A percentile compares a stretch with the other conserved stretches of the same genome.
These are phyloP conservation scores for Botrytis galanthina DNA, from an alignment of 2,329 filamentous ascomycete species.

Conservation along the genomic window DNA sequence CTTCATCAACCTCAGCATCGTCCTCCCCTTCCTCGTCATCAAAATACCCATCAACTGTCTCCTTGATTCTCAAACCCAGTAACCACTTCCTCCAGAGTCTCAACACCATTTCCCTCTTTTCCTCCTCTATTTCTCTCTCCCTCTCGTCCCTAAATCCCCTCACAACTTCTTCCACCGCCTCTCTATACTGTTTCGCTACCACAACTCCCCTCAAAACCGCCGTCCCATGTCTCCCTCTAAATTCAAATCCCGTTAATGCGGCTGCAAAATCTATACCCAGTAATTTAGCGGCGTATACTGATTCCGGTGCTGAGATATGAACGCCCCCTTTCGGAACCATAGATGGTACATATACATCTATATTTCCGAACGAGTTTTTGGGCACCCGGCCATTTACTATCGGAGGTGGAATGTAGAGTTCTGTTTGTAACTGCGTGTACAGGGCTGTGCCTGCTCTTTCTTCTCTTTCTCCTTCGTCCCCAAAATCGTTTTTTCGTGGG, in stretches of 20 bases:
- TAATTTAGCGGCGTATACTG: slow-evolving; percentile 68
- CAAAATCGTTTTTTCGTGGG: slow-evolving; percentile 41
- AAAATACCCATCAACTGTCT: slow-evolving; percentile 36
- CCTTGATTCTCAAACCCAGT: slow-evolving; percentile 60
- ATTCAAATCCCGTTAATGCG: slow-evolving; percentile 86
- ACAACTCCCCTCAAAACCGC: slow-evolving; percentile 78
- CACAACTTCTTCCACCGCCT: slow-evolving; percentile 70
- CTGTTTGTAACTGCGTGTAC: slow-evolving; percentile 64
- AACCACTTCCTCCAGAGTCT: slow-evolving; percentile 74
- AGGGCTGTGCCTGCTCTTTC: slow-evolving; percentile 55
- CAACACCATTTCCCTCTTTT: slow-evolving; percentile 59
- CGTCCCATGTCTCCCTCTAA: slow-evolving; percentile 81
- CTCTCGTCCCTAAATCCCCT: slow-evolving; percentile 65
- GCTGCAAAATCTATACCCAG: slow-evolving; percentile 83
- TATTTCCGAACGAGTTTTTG: slow-evolving; percentile 90
- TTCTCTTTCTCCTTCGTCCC: slow-evolving; percentile 43
- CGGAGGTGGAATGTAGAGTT: slow-evolving; percentile 71
- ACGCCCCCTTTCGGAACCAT: slow-evolving; percentile 85
- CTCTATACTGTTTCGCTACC: slow-evolving; percentile 67
- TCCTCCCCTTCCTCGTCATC: slow-evolving; percentile 28
- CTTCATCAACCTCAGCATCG: slow-evolving; percentile 63
- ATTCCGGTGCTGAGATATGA: slow-evolving; percentile 65
- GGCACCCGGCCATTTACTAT: slow-evolving; percentile 75
- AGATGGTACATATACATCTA: slow-evolving; percentile 86
- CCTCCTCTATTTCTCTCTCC: slow-evolving; percentile 61